These are phyloP conservation scores for Primulina tabacum DNA, from an alignment of 257 asterid genomes.

Conservation along the genomic window DNA sequence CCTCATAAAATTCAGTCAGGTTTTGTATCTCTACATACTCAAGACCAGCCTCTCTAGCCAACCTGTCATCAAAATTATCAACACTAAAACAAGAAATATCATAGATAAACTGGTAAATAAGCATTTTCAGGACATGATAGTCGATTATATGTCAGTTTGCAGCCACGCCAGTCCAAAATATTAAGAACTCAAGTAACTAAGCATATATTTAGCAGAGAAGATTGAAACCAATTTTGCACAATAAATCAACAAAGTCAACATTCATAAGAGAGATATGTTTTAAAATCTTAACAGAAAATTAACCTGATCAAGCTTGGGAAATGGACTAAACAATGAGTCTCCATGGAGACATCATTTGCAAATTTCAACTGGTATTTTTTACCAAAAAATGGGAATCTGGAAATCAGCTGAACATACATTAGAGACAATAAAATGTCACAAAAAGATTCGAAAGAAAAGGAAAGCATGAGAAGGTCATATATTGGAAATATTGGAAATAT, in stretches of 20 bases:
- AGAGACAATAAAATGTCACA: conserved; percentile 26
- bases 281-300: conserved; percentile 22
- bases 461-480: conserved; percentile 18
- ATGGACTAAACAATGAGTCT: conserved; percentile 89
- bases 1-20: conserved; percentile 90
- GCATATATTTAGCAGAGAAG: neutral
- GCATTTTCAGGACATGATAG: conserved; percentile 11
- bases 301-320: conserved; percentile 96
- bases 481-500: conserved; percentile 29
- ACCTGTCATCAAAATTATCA: conserved; percentile 44
- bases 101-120: conserved; percentile 1
- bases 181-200: conserved; percentile 10
- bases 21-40: conserved; percentile 85
- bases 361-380: conserved; percentile 93
- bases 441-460: conserved; percentile 18
- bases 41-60: conserved; percentile 97
- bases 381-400: conserved; percentile 93
- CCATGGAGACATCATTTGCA: conserved; percentile 66
- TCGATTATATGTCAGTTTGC: neutral
- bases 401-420: conserved; percentile 27
- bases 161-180: neutral
- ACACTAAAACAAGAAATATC: conserved; percentile 19
- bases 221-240: neutral
- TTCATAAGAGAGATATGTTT: conserved; percentile 5
- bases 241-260: conserved; percentile 8